Percentiles rank a stretch among this genome's conserved stretches.
Evolutionary conservation across 225 moss, liverwort and hornwort species (phyloP).

Genomic region (Ulota crispa): DNA sequence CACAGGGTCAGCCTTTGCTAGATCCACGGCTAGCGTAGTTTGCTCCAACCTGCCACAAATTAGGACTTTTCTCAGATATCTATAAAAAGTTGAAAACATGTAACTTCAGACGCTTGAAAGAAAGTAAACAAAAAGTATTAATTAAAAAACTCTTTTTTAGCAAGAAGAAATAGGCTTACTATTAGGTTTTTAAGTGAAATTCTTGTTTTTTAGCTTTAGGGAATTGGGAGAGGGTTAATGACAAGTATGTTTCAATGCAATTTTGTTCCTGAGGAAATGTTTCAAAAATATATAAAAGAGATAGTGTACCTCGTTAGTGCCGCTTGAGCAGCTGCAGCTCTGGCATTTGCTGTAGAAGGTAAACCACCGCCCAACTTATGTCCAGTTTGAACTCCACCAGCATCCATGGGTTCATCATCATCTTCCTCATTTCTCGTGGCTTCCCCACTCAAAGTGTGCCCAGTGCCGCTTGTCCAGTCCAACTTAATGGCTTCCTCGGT

Average conservation of each 20-base stretch:
- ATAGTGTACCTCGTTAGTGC: constrained; percentile 56
- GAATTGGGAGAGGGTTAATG: too few relatives aligned
- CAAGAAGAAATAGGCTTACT: neutral
- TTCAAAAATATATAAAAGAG: neutral
- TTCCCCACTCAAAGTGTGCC: constrained; percentile 49
- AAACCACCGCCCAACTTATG: constrained; percentile 46
- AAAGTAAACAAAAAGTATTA: too few relatives aligned
- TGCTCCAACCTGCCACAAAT: constrained; percentile 41
- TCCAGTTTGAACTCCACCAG: constrained; percentile 49
- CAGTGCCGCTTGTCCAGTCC: constrained; percentile 79
- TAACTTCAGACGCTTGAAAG: too few relatives aligned
- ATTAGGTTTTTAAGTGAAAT: neutral
- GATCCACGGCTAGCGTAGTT: constrained; percentile 17
- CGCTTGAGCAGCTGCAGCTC: constrained; percentile 68
- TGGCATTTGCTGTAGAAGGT: constrained; percentile 31
- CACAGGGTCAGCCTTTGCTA: constrained; percentile 21
- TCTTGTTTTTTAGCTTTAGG: neutral
- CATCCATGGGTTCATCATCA: constrained; percentile 43
- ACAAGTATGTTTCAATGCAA: neutral
- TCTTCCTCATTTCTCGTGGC: constrained; percentile 24
- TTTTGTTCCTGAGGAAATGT: neutral
- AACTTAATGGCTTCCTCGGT: constrained; percentile 72
- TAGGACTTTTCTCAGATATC: neutral
- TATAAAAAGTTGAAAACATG: too few relatives aligned
- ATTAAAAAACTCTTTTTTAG: too few relatives aligned